Evolutionary conservation across 306 rosid species (phyloP), one percentile per base, ranked within the genome.

Genomic region (Malus sieversii): DNA sequence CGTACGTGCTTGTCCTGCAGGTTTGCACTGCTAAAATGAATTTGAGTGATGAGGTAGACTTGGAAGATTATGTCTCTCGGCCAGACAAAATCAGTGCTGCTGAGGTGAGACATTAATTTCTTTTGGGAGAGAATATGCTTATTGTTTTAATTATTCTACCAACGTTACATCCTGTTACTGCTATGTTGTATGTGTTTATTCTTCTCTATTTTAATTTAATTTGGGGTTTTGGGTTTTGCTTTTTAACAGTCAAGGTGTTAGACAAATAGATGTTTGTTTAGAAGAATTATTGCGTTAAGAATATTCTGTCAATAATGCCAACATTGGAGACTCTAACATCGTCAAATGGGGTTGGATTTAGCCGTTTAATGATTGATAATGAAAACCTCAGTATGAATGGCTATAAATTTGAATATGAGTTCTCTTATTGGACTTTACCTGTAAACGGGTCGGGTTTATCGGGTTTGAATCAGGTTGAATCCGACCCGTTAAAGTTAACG

Each of bases 41-140:
- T 84, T 86, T 96, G 79, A 20, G 99, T 81, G 99, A 96, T 61
- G 99, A 96, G 82, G 99, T 96, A 22, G 99, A 96, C 76, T 82
- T 96, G 76, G 99, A 96, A 81, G 99, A 96, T 80, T 96, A 96
- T 81, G 99, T 96, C 81, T 96, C 99, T 66, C 96, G 99, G 69
- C 99, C 99, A 44, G 99, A 96, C 82, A 96, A 92, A 89, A 96
- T 96, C 71, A 96, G 99, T 80, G 99, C 99, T 68, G 99, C 99
- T 66, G 99, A 96, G 99, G 99, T 96, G 82, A 77, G 97, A 64
- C 48, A 13, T 78, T 76, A 66, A 68, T 59, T 46, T 62, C 48
- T 13, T 8, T 38, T 5, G 14, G 18, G 48, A 7, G 19, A 38
- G 8, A 48, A 48, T 5, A 2, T 5, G 55, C 55, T 15, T 4